A percentile compares a stretch with the other conserved stretches of the same genome.
These are phyloP conservation scores for Bipolaris cookei DNA, from an alignment of 2,329 filamentous ascomycete species.

Conservation along the genomic window DNA sequence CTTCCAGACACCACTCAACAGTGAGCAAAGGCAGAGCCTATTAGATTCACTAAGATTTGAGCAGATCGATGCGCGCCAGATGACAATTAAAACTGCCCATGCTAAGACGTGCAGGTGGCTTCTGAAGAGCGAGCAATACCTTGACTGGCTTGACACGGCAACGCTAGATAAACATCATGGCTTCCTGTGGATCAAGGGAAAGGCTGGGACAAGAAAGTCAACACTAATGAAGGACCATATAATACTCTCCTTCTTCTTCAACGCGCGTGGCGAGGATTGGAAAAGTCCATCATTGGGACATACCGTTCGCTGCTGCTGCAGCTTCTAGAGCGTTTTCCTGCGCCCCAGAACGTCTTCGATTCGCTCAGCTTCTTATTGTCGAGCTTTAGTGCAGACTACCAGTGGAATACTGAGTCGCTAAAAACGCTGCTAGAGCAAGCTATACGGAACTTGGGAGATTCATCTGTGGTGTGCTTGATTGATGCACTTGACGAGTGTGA, in stretches of 20 bases:
- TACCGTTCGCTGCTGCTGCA: slow-evolving; percentile 37
- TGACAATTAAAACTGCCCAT: slow-evolving; percentile 48
- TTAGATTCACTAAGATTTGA: slow-evolving; percentile 49
- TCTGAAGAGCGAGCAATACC: slow-evolving; percentile 42
- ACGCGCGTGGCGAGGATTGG: slow-evolving; percentile 29
- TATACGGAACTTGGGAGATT: slow-evolving; percentile 18
- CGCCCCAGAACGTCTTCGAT: slow-evolving; percentile 13
- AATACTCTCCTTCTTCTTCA: slow-evolving; percentile 36
- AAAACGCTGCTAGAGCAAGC: slow-evolving; percentile 28
- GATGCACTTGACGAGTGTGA: slow-evolving; percentile 61
- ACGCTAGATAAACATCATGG: slow-evolving; percentile 44
- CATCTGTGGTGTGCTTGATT: slow-evolving; percentile 34
- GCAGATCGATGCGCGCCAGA: slow-evolving; percentile 49
- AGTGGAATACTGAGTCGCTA: slow-evolving; percentile 23
- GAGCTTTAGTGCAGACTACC: slow-evolving; percentile 8
- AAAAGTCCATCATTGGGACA: slow-evolving; percentile 32
- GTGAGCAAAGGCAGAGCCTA: slow-evolving; percentile 22
- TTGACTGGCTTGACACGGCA: slow-evolving; percentile 47
- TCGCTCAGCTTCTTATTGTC: slow-evolving; percentile 3
- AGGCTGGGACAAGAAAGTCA: slow-evolving; percentile 50
- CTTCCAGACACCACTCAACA: not conserved
- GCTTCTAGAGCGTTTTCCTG: slow-evolving; percentile 26
- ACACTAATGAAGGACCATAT: slow-evolving; percentile 33
- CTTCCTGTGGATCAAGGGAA: slow-evolving; percentile 58
- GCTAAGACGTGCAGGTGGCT: slow-evolving; percentile 54